Evolutionary conservation across 1,284 basidiomycete genomes (phyloP).

Genomic region (Malassezia furfur): DNA sequence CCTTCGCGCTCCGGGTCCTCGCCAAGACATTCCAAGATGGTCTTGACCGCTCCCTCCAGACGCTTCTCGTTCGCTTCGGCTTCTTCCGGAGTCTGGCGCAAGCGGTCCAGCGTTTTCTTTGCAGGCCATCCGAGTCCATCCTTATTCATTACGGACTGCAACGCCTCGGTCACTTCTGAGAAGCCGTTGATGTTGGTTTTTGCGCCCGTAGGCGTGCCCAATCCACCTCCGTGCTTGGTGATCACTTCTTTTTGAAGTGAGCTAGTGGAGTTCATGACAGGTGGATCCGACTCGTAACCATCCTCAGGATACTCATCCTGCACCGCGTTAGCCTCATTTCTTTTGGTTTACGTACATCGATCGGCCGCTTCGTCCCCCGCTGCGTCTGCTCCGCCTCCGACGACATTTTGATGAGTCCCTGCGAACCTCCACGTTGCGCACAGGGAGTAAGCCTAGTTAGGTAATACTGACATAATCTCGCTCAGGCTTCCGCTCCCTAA

Average conservation of each 20-base stretch:
- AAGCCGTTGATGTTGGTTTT: conserved; percentile 29
- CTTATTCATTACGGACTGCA: conserved; percentile 41
- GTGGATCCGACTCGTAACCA: background rate
- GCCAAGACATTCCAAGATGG: conserved; percentile 90
- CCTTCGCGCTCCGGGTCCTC: conserved; percentile 95
- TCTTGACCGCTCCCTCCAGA: conserved; percentile 74
- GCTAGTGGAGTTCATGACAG: background rate
- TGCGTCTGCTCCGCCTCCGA: background rate
- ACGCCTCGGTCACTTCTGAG: conserved; percentile 20
- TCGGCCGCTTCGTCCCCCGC: conserved; percentile 8
- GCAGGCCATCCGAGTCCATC: conserved; percentile 46
- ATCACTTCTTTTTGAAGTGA: background rate
- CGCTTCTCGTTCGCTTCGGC: conserved; percentile 51
- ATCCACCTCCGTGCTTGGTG: conserved; percentile 25
- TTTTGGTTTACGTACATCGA: background rate
- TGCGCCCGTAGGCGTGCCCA: conserved; percentile 38
- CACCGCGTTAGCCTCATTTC: background rate
- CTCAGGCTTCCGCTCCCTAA: background rate
- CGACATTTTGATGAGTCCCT: background rate
- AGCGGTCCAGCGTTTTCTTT: conserved; percentile 35
- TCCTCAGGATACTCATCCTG: conserved; percentile 1
- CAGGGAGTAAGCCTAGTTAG: too few relatives aligned
- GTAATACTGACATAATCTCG: too few relatives aligned
- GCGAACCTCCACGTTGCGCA: too few relatives aligned
- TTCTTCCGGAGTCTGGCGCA: conserved; percentile 34